A percentile compares a stretch with the other conserved stretches of the same genome.
phyloP scores from a whole-genome alignment of 371 early-diverging fungal genomes.

The Encephalitozoon romaleae region DNA sequence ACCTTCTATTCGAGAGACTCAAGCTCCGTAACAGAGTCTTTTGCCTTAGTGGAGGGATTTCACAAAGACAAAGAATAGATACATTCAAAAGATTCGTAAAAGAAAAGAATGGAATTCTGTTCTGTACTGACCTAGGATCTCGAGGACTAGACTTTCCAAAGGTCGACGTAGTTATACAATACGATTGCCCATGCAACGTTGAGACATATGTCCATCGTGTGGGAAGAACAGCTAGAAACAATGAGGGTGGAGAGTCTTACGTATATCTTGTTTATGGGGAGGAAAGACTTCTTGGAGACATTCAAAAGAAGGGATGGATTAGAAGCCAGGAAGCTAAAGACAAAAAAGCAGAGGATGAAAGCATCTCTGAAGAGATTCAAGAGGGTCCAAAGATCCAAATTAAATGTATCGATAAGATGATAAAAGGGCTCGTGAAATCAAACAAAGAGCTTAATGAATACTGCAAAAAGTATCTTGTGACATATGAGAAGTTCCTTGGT shows the following conservation, averaged over 20 bases:
- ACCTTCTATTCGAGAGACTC: constrained; percentile 60
- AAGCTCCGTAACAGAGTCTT: neutral
- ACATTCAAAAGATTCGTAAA: neutral
- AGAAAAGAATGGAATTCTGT: constrained; percentile 27
- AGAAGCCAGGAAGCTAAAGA: neutral
- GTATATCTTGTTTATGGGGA: constrained; percentile 6
- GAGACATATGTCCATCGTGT: constrained; percentile 98
- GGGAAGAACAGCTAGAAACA: constrained; percentile 96
- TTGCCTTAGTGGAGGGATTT: neutral
- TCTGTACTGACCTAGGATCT: constrained; percentile 73
- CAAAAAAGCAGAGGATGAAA: neutral
- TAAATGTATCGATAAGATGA: neutral
- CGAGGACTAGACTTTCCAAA: constrained; percentile 98
- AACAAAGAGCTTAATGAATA: neutral
- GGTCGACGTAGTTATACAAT: constrained; percentile 97
- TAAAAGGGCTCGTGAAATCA: neutral
- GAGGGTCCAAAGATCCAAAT: neutral
- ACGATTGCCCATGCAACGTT: constrained; percentile 93
- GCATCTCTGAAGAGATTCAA: neutral
- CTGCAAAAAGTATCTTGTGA: constrained; percentile 4
- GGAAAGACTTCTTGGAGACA: neutral
- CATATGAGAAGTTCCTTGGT: neutral
- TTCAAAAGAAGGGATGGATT: constrained; percentile 5
- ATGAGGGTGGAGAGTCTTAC: constrained; percentile 68
- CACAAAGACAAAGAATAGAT: neutral